Evolutionary conservation across 805 yeast genomes (phyloP), one percentile per base, ranked within the genome.

Genomic region (Ogataea siamensis): DNA sequence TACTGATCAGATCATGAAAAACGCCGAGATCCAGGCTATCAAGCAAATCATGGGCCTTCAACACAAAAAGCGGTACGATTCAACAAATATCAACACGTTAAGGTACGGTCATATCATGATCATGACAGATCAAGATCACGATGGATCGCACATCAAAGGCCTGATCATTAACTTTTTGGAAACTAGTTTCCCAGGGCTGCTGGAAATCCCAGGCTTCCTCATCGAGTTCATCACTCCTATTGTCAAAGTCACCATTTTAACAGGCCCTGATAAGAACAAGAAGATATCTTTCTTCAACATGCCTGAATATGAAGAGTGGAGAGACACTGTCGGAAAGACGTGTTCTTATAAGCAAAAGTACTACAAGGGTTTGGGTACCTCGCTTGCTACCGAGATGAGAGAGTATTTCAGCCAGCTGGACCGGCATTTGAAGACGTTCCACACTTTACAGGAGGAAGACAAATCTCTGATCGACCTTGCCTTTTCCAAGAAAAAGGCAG

Each of bases 111-210:
- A 88, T 60, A 75, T 93, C 35, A 93, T 93, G 98, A 88, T 93
- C 58, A 93, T 93, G 98, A 88, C 99, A 5, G 99, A 93, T 83
- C 99, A 93, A 66, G 99, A 93, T 87, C 95, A 89, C 53, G 99
- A 93, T 73, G 99, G 99, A 45, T 84, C 95, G 12, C 99, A 93
- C 68, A 93, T 93, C 60, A 93, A 93, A 60, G 99, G 99, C 48
- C 73, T 93, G 49, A 76, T 93, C 41, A 93, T 93, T 55, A 93
- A 93, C 60, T 93, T 93, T 55, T 67, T 93, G 42, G 98, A 91
- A 61, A 76, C 91, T 4, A 83, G 95, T 21, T 93, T 93, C 67
- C 98, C 98, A 1, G 99, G 98, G 2, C 67, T 93, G 48, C 68
- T 93, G 20, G 84, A 83, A 42, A 75, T 91, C 34, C 96, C 97